phyloP scores from a whole-genome alignment of 129 eudicot genomes.

The Arctium minus region DNA sequence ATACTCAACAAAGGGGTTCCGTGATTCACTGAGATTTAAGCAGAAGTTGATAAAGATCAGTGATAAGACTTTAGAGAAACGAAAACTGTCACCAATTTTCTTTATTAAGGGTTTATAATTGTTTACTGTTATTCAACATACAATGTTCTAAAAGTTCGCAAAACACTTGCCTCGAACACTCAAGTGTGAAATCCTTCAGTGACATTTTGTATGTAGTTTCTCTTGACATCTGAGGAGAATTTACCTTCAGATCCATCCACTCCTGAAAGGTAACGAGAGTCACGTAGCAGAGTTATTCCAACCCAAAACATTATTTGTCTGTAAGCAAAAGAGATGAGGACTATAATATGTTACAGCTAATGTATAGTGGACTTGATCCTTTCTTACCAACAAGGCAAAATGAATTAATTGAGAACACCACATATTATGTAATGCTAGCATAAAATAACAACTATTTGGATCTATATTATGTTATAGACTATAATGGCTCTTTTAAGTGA shows the following conservation, averaged over 20 bases:
- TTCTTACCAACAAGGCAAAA: neutral
- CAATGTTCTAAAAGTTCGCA: neutral
- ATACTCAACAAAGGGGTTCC: constrained; percentile 87
- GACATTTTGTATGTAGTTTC: constrained; percentile 85
- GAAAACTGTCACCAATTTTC: neutral
- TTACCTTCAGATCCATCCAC: constrained; percentile 75
- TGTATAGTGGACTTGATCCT: neutral
- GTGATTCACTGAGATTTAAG: constrained; percentile 47
- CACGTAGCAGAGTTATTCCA: neutral
- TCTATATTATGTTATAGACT: neutral
- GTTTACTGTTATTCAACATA: neutral
- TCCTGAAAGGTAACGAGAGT: constrained; percentile 38
- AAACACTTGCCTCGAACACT: constrained; percentile 57
- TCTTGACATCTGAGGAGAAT: constrained; percentile 89
- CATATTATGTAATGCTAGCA: neutral
- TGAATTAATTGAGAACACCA: neutral
- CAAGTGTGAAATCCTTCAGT: constrained; percentile 52
- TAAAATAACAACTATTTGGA: neutral
- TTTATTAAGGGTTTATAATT: neutral
- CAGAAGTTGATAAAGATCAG: neutral
- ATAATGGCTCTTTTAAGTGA: too few relatives aligned
- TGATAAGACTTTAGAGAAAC: neutral
- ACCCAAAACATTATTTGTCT: neutral
- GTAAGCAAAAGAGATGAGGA: neutral
- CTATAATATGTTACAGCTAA: neutral